Conservation (phyloP, 352 stramenopile genomes). For the Aphanomyces astaci region DNA sequence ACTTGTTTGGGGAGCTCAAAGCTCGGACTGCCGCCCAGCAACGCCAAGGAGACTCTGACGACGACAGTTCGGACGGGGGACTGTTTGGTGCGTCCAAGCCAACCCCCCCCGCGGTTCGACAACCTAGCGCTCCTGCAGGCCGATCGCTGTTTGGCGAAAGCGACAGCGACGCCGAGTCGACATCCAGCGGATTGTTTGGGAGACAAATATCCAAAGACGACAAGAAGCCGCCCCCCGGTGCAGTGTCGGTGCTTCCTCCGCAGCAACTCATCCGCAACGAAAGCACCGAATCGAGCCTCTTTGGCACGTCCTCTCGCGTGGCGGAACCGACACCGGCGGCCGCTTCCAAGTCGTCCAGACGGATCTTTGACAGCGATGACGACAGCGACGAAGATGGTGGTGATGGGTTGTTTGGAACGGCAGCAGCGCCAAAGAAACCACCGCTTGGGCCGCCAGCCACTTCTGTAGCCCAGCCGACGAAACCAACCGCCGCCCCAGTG, state of each 20-base stretch:
- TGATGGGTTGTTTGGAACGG: conserved; percentile 56
- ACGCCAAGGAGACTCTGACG: conserved; percentile 19
- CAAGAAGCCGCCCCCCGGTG: background rate
- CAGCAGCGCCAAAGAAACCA: conserved; percentile 30
- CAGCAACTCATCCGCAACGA: background rate
- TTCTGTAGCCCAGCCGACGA: no score
- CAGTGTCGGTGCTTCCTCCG: background rate
- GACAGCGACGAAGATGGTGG: conserved; percentile 50
- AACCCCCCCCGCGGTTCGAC: conserved; percentile 28
- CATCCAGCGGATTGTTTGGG: conserved; percentile 46
- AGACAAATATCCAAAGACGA: background rate
- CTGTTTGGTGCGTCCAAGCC: conserved; percentile 37
- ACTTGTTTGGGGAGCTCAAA: conserved; percentile 40
- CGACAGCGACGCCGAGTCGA: conserved; percentile 49
- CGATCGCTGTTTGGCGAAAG: conserved; percentile 37
- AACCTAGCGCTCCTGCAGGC: conserved; percentile 21
- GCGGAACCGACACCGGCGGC: conserved; percentile 26
- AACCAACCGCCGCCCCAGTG: conserved; percentile 29
- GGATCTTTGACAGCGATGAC: conserved; percentile 28
- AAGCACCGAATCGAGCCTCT: conserved; percentile 18
- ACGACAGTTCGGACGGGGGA: conserved; percentile 37
- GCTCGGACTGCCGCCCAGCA: conserved; percentile 33
- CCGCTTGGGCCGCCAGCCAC: no score
- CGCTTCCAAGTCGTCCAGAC: conserved; percentile 19
- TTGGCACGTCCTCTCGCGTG: conserved; percentile 7